These are phyloP conservation scores for Graphium sp. DNA, from an alignment of 2,329 filamentous ascomycete species.

Conservation along the genomic window DNA sequence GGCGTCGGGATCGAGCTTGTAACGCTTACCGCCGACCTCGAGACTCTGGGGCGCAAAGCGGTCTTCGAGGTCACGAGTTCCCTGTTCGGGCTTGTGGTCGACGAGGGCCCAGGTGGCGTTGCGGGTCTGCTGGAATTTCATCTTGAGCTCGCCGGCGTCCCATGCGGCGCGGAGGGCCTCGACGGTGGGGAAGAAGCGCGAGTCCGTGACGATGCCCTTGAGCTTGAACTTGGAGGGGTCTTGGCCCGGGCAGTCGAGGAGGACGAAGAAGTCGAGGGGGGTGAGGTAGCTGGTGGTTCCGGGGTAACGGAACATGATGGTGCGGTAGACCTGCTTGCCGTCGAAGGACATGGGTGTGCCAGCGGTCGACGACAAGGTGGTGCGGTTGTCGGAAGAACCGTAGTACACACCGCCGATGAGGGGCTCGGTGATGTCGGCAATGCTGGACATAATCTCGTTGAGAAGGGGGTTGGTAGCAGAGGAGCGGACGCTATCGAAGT, in stretches of 20 bases:
- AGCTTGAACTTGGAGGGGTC: slow-evolving; percentile 22
- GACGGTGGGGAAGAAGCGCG: slow-evolving; percentile 17
- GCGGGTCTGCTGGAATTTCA: slow-evolving; percentile 15
- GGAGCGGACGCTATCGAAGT: slow-evolving; percentile 13
- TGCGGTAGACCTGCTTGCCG: slow-evolving; percentile 18
- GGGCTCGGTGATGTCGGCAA: slow-evolving; percentile 24
- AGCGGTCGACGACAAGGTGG: slow-evolving; percentile 14
- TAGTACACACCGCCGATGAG: slow-evolving; percentile 18
- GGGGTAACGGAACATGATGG: slow-evolving; percentile 22
- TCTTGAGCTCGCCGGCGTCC: slow-evolving; percentile 16
- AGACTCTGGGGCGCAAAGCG: slow-evolving; percentile 17
- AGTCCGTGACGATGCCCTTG: slow-evolving; percentile 23
- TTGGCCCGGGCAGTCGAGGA: slow-evolving; percentile 23
- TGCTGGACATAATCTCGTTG: slow-evolving; percentile 20
- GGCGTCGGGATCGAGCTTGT: slow-evolving; percentile 22
- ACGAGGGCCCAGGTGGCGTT: slow-evolving; percentile 17
- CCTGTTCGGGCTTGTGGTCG: slow-evolving; percentile 13
- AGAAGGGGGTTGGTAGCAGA: slow-evolving; percentile 17
- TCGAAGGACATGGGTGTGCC: slow-evolving; percentile 20
- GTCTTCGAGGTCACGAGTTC: slow-evolving; percentile 15
- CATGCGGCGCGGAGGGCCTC: slow-evolving; percentile 17
- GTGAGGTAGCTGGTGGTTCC: slow-evolving; percentile 20
- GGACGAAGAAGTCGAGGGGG: slow-evolving; percentile 25
- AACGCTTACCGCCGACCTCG: slow-evolving; percentile 20
- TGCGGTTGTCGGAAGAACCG: slow-evolving; percentile 12